Evolutionary conservation across 129 eudicot species (phyloP).

Genomic region (Gnaphalium uliginosum): DNA sequence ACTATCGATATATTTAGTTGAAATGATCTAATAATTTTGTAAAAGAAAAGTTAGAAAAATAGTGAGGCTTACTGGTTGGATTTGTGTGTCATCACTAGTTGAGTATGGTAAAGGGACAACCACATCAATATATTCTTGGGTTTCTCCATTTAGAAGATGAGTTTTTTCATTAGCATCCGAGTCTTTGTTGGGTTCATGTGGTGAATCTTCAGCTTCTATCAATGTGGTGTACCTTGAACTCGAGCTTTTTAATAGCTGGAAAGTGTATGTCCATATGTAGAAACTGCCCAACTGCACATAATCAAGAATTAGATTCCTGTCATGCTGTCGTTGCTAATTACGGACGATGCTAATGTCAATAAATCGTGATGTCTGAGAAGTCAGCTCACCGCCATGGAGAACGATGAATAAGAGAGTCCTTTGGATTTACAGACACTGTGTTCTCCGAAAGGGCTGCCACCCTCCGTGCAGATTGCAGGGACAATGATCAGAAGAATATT

Average conservation of each 20-base stretch:
- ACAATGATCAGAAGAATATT: slow-evolving; percentile 68
- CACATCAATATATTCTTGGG: slow-evolving; percentile 32
- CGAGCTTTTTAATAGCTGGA: slow-evolving; percentile 62
- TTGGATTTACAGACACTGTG: slow-evolving; percentile 50
- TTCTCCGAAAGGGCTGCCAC: slow-evolving; percentile 91
- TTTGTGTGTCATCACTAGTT: slow-evolving; percentile 28
- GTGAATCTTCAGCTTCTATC: slow-evolving; percentile 35
- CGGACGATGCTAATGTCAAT: too few species aligned
- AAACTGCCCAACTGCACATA: slow-evolving; percentile 70
- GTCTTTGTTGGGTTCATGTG: slow-evolving; percentile 53
- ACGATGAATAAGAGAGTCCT: slow-evolving; percentile 83
- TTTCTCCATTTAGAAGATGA: slow-evolving; percentile 46
- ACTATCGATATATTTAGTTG: not conserved
- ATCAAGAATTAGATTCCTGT: not conserved
- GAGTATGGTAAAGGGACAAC: slow-evolving; percentile 39
- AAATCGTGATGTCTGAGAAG: not conserved
- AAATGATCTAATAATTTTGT: too few species aligned
- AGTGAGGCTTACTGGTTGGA: slow-evolving; percentile 36
- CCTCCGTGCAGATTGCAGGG: slow-evolving; percentile 82
- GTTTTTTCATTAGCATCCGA: slow-evolving; percentile 52
- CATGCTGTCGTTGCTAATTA: not conserved
- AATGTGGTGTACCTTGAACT: slow-evolving; percentile 33
- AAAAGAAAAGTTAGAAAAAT: too few species aligned
- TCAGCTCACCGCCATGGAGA: slow-evolving; percentile 77
- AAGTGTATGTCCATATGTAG: slow-evolving; percentile 80